Percentiles rank a stretch among this genome's conserved stretches.
Evolutionary conservation across 768 basidiomycete genomes (phyloP).

Genomic region (Kwoniella shandongensis): DNA sequence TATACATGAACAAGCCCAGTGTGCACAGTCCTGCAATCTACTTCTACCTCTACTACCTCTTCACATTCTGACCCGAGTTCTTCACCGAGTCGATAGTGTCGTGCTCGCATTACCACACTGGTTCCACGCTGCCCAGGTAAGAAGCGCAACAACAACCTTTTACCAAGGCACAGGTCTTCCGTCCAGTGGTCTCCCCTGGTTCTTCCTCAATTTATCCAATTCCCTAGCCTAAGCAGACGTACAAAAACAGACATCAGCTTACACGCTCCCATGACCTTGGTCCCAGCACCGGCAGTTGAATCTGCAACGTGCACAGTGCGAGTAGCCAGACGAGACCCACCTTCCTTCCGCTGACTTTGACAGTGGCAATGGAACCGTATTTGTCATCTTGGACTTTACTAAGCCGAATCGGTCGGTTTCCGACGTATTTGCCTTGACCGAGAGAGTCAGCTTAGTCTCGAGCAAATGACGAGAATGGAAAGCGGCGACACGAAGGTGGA

Average conservation of each 20-base stretch:
- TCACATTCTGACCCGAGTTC: too few species aligned
- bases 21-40: too few species aligned
- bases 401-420: conserved; percentile 92
- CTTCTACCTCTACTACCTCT: too few species aligned
- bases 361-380: conserved; percentile 67
- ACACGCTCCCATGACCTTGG: too few species aligned
- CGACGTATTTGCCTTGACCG: conserved; percentile 85
- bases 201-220: conserved; percentile 86
- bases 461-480: background rate
- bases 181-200: conserved; percentile 61
- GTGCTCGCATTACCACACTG: background rate
- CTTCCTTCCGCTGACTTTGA: conserved; percentile 90
- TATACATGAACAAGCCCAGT: too few species aligned
- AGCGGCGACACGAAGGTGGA: background rate
- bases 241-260: too few species aligned
- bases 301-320: too few species aligned
- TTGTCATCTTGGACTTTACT: conserved; percentile 87
- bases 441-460: background rate
- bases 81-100: too few species aligned
- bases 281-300: too few species aligned
- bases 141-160: background rate
- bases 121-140: too few species aligned
- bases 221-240: conserved; percentile 62
- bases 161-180: conserved; percentile 49
- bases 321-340: too few species aligned